These are phyloP conservation scores for Yamagishiella unicocca DNA, from an alignment of 139 green algal genomes.

Conservation along the genomic window DNA sequence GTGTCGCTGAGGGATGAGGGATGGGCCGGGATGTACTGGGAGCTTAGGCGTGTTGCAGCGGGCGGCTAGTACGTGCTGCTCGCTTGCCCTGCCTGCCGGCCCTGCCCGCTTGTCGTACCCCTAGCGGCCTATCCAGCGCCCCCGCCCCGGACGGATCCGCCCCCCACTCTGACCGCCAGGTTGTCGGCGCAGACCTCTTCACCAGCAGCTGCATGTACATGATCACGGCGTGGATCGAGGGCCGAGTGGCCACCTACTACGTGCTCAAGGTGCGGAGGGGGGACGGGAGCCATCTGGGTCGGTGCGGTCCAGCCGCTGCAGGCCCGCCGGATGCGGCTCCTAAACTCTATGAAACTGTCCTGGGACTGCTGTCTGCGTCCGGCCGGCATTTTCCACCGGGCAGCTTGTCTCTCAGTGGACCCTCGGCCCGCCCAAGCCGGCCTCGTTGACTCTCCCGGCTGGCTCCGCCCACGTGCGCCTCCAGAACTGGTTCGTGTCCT, in stretches of 20 bases:
- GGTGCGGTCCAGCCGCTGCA: too few species aligned
- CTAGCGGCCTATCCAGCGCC: too few species aligned
- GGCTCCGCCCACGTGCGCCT: too few species aligned
- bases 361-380: too few species aligned
- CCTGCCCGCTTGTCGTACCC: conserved; percentile 17
- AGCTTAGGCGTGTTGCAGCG: neutral
- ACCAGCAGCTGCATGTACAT: conserved; percentile 85
- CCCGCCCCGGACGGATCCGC: too few species aligned
- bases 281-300: too few species aligned
- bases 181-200: conserved; percentile 88
- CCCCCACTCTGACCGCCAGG: neutral
- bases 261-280: conserved; percentile 6
- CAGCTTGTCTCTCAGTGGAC: too few species aligned
- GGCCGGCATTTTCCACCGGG: too few species aligned
- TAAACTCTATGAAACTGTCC: too few species aligned
- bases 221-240: conserved; percentile 70
- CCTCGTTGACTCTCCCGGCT: too few species aligned
- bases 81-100: neutral
- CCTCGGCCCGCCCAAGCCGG: too few species aligned
- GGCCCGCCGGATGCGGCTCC: too few species aligned
- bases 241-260: conserved; percentile 49
- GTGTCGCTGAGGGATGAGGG: neutral
- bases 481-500: conserved; percentile 24
- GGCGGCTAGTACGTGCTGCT: neutral
- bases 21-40: neutral